Evolutionary conservation across 192 early-diverging fungal species (phyloP), one percentile per base, ranked within the genome.

Genomic region (Coemansia sp.): DNA sequence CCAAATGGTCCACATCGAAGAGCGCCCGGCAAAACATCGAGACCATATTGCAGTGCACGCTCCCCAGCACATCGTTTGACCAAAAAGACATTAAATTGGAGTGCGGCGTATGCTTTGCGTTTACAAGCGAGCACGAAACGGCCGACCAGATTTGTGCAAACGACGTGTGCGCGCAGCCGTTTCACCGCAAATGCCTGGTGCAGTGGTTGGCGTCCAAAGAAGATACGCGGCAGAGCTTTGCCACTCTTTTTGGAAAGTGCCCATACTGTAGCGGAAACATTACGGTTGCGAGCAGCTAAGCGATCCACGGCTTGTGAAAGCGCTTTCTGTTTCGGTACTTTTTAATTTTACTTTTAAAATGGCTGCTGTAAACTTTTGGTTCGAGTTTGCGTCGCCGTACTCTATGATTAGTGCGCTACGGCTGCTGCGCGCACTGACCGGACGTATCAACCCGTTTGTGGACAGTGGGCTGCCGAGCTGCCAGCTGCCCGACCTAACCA

Each of bases 301-400:
- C 32, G 32, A 35, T 7, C 32, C 32, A 35, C 8, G 32, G 32
- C 32, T 35, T 35, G 32, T 35, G 32, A 35, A 35, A 35, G 32
- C 6, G 32, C 0, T 35, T 35, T 32, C 29, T 35, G 32, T 35
- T 35, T 8, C 32, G 1, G 6, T 35, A 21, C 8, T 24, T 52
- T 7, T 52, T 45, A 12, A 45, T 45, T 45, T 45, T 45, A n/a
- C 11, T 15, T 45, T 14, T 9, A n/a, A n/a, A 45, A 45, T 45
- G 41, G 52, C 56, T 3, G 51, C 52, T 1, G 15, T 82, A 4
- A 53, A 43, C 59, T 82, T 82, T 52, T 82, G 80, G 80, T 82
- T 82, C 62, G 80, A 82, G 66, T 82, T 58, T 23, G 72, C 56
- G 3, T 77, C 75, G 35, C 70, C 73, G n/a, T 82, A 82, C 66